These are phyloP conservation scores for Metschnikowia sp. DNA, from an alignment of 805 yeast species.

Conservation along the genomic window DNA sequence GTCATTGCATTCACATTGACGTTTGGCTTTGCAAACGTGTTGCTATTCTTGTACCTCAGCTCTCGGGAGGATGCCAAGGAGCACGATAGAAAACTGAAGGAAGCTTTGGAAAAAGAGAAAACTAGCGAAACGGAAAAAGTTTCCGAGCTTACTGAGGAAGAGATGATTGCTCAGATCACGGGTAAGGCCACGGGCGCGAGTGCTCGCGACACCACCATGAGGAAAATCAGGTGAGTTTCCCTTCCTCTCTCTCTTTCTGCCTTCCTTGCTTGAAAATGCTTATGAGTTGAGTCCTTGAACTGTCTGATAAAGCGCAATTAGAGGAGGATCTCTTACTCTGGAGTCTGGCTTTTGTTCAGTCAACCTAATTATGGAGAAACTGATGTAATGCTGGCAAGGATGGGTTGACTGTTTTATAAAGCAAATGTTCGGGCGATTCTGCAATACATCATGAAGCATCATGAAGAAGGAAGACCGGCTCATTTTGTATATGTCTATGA, in stretches of 20 bases:
- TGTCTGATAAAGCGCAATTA: too few relatives aligned
- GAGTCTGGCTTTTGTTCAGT: too few relatives aligned
- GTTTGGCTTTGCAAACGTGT: constrained; percentile 42
- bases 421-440: too few relatives aligned
- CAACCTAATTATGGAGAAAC: too few relatives aligned
- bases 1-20: constrained; percentile 38
- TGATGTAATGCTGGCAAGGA: too few relatives aligned
- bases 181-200: constrained; percentile 8
- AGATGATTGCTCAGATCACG: constrained; percentile 9
- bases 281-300: too few relatives aligned
- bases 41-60: constrained; percentile 22
- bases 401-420: too few relatives aligned
- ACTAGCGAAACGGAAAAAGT: background rate
- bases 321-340: too few relatives aligned
- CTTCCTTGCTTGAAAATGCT: too few relatives aligned
- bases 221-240: constrained; percentile 1
- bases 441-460: too few relatives aligned
- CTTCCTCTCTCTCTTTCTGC: background rate
- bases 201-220: background rate
- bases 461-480: too few relatives aligned
- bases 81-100: background rate
- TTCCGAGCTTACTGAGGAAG: constrained; percentile 10
- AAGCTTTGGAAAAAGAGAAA: background rate
- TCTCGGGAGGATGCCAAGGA: constrained; percentile 7
- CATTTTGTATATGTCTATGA: too few relatives aligned